Conservation (phyloP, 2,329 filamentous ascomycete species). For the Colletotrichum abscissum region DNA sequence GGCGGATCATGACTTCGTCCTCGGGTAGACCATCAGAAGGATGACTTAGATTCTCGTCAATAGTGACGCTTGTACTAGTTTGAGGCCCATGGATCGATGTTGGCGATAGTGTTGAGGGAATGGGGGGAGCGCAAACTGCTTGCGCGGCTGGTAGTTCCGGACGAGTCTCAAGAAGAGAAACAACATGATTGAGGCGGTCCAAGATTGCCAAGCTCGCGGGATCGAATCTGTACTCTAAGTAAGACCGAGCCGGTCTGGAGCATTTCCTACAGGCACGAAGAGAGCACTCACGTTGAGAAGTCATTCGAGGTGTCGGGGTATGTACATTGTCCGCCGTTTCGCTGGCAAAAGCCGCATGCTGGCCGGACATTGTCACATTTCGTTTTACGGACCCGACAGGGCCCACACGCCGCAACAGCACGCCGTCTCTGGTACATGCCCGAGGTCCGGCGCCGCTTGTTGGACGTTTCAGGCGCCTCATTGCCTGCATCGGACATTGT, state of each 20-base stretch:
- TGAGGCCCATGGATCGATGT: not conserved
- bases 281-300: constrained; percentile 38
- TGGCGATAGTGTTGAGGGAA: not conserved
- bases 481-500: constrained; percentile 12
- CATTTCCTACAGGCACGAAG: not conserved
- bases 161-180: constrained; percentile 37
- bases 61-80: not conserved
- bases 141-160: not conserved
- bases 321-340: constrained; percentile 45
- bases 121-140: not conserved
- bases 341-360: constrained; percentile 48
- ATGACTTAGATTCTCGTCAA: not conserved
- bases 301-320: constrained; percentile 44
- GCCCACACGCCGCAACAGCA: constrained; percentile 48
- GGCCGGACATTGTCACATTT: constrained; percentile 52
- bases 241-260: not conserved
- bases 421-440: constrained; percentile 42
- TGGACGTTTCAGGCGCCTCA: constrained; percentile 13
- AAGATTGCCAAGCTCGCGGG: constrained; percentile 49
- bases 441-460: constrained; percentile 28
- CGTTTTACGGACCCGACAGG: constrained; percentile 49
- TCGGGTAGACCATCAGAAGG: not conserved
- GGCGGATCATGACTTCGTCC: constrained; percentile 15
- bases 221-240: constrained; percentile 43
- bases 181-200: constrained; percentile 42